Evolutionary conservation across 208 protist genomes (phyloP), one percentile per base, ranked within the genome.

Genomic region (Jaenimonas drosophilae): DNA sequence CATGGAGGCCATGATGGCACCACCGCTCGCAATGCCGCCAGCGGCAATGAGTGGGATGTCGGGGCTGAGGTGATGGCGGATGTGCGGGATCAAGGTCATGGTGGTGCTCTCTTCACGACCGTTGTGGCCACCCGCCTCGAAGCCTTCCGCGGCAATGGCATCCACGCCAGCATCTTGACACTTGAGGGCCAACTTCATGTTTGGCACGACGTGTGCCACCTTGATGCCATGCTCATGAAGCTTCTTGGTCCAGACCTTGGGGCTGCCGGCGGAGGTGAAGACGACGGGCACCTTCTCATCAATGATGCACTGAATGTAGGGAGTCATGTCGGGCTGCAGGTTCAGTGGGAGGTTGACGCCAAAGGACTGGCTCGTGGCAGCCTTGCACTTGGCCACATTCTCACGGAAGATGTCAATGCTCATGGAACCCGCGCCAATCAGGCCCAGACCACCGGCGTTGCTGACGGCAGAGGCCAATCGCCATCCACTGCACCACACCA

Each of bases 371-470:
- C 56, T 36, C 1, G 71, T 79, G 3, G 87, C 64, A 11, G 45
- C 54, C 16, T 55, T 49, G 54, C 65, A 76, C 36, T 71, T 56
- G 12, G 46, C 33, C 0, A 93, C 36, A 34, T 91, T 67, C 14
- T 83, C 49, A 37, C 64, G 45, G 36, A 93, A 80, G 11, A 67
- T 38, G 4, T 86, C 84, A 4, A 78, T 32, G 6, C 30, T 69
- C 81, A 88, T 84, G 6, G 76, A 84, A 6, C 85, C 65, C 3
- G 84, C 70, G 38, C 81, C 78, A 46, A 93, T 39, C 11, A 87
- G 62, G n/a, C 84, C 84, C n/a, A 93, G 64, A n/a, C 74, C 84
- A 19, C 84, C 84, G 4, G 77, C 84, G 58, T 93, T 91, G 49
- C 72, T 83, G 21, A 93, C 84, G 7, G 84, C 84, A 3, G 77